Evolutionary conservation across 2,329 filamentous ascomycete species (phyloP).

Genomic region (Fulvia fulva): DNA sequence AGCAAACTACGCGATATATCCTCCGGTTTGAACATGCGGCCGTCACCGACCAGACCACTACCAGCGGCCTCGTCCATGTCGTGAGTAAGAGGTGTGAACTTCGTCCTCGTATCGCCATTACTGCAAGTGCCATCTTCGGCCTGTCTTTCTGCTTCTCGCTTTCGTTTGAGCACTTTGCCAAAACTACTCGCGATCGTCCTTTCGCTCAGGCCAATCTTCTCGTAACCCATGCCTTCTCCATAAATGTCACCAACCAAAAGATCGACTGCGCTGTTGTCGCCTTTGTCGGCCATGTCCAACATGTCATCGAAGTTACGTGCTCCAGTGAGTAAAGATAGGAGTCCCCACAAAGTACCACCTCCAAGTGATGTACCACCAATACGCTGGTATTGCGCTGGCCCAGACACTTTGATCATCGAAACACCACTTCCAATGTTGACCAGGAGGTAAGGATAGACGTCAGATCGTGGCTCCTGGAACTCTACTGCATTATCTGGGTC

Average conservation of each 20-base stretch:
- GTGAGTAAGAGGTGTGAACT: constrained; percentile 19
- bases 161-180: constrained; percentile 93
- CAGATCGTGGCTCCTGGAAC: constrained; percentile 71
- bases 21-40: constrained; percentile 64
- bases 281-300: constrained; percentile 83
- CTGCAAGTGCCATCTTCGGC: constrained; percentile 67
- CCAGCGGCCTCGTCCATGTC: constrained; percentile 31
- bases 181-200: constrained; percentile 95
- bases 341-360: constrained; percentile 95
- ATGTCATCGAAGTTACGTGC: constrained; percentile 96
- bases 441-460: constrained; percentile 93
- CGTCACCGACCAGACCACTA: constrained; percentile 35
- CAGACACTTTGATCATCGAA: constrained; percentile 94
- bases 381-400: constrained; percentile 78
- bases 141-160: constrained; percentile 72
- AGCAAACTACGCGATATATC: constrained; percentile 89
- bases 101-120: constrained; percentile 46
- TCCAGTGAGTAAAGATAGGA: constrained; percentile 88
- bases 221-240: constrained; percentile 91
- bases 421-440: constrained; percentile 98
- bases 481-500: constrained; percentile 69
- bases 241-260: constrained; percentile 98
- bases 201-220: constrained; percentile 92
- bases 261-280: constrained; percentile 90
- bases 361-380: constrained; percentile 93